Percentiles rank a stretch among this genome's conserved stretches.
These are phyloP conservation scores for Tylopilus vinaceipallidus DNA, from an alignment of 768 basidiomycete species.

Conservation along the genomic window DNA sequence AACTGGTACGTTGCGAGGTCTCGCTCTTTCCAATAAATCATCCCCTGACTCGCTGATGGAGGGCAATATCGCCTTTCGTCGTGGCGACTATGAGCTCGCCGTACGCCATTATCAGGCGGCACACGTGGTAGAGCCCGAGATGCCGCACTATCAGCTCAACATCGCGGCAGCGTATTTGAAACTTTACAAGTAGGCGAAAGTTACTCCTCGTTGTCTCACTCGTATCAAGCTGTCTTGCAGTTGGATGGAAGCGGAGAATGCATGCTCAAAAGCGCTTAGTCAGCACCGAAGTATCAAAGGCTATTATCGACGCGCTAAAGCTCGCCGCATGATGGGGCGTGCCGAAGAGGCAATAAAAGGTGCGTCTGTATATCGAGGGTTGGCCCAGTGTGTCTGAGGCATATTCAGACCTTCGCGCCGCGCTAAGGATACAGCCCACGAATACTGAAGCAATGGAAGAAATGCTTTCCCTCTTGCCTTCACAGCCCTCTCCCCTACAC, in stretches of 20 bases:
- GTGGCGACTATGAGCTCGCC: conserved; percentile 54
- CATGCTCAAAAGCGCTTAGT: conserved; percentile 60
- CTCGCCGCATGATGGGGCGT: conserved; percentile 57
- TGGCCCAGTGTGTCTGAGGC: not conserved
- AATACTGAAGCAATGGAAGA: conserved; percentile 63
- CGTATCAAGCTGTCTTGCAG: conserved; percentile 36
- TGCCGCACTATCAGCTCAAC: conserved; percentile 76
- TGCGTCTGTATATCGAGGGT: conserved; percentile 20
- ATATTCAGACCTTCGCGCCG: conserved; percentile 58
- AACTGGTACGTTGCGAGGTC: conserved; percentile 43
- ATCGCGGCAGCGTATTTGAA: conserved; percentile 75
- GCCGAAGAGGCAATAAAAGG: conserved; percentile 61
- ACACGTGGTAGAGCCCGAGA: conserved; percentile 62
- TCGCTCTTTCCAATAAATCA: not conserved
- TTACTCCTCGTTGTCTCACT: conserved; percentile 3
- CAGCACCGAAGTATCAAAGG: conserved; percentile 72
- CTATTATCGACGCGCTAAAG: conserved; percentile 66
- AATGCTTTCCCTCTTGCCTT: conserved; percentile 40
- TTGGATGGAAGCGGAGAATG: conserved; percentile 70
- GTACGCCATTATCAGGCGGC: conserved; percentile 60
- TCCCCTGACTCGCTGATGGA: conserved; percentile 27
- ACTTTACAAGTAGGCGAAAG: conserved; percentile 54
- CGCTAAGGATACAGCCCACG: conserved; percentile 59
- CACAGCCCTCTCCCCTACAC: conserved; percentile 13
- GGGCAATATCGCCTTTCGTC: conserved; percentile 71